phyloP scores from a whole-genome alignment of 768 basidiomycete species.

The Royoungia palumana region DNA sequence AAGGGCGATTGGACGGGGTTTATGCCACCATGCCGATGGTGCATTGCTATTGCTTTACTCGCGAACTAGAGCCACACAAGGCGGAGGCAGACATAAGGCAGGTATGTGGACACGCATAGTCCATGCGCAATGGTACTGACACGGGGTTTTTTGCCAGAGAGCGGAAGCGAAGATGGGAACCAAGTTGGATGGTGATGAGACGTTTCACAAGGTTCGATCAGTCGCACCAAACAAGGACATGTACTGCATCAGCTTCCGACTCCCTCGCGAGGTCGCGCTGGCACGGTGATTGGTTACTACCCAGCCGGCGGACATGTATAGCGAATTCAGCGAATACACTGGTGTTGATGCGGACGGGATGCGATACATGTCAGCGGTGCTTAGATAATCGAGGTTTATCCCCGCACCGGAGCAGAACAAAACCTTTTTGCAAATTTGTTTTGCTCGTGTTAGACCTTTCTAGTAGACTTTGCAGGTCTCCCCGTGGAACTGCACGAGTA shows the following conservation, averaged over 20 bases:
- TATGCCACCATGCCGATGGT: slow-evolving; percentile 73
- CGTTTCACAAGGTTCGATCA: slow-evolving; percentile 77
- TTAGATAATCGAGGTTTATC: slow-evolving; percentile 34
- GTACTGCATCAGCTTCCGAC: slow-evolving; percentile 92
- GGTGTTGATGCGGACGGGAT: slow-evolving; percentile 21
- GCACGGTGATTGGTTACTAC: slow-evolving; percentile 9
- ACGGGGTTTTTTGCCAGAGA: slow-evolving; percentile 46
- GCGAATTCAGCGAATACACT: too few relatives aligned
- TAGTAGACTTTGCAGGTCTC: too few relatives aligned
- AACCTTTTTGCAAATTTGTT: too few relatives aligned
- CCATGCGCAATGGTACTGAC: slow-evolving; percentile 7
- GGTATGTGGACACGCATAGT: slow-evolving; percentile 45
- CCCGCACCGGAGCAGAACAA: slow-evolving; percentile 19
- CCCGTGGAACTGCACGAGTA: background rate
- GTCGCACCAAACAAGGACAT: slow-evolving; percentile 97
- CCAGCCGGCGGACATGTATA: too few relatives aligned
- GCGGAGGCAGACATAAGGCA: slow-evolving; percentile 77
- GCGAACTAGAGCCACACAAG: slow-evolving; percentile 63
- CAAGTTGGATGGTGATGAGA: slow-evolving; percentile 46
- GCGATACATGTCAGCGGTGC: slow-evolving; percentile 26
- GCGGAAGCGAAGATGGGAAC: slow-evolving; percentile 65
- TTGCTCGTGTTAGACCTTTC: too few relatives aligned
- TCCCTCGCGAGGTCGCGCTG: slow-evolving; percentile 48
- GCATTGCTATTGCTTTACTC: slow-evolving; percentile 95
- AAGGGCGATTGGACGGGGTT: slow-evolving; percentile 45